Percentiles rank a stretch among this genome's conserved stretches.
Evolutionary conservation across 2,329 filamentous ascomycete genomes (phyloP).

Genomic region (Neopestalotiopsis clavispora): DNA sequence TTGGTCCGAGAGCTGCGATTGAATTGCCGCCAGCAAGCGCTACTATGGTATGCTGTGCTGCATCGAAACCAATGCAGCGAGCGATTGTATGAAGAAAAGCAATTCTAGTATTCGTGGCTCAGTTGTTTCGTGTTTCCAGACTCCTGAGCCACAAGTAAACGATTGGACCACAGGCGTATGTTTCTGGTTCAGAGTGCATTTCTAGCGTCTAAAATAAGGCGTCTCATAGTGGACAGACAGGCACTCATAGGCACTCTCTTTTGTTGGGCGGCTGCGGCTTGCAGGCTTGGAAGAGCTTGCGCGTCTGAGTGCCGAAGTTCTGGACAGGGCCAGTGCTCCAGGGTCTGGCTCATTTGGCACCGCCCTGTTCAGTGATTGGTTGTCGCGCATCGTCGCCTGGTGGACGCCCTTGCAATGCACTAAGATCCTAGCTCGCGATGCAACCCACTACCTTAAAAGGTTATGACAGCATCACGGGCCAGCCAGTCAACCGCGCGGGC

Average conservation of each 20-base stretch:
- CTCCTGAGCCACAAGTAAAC: background rate
- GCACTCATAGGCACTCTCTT: background rate
- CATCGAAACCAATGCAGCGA: too few relatives aligned
- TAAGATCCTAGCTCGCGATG: background rate
- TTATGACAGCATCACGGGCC: background rate
- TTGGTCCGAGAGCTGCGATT: too few relatives aligned
- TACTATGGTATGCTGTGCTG: too few relatives aligned
- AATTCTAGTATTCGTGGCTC: background rate
- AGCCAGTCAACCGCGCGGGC: background rate
- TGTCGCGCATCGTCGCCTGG: background rate
- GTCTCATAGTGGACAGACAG: background rate
- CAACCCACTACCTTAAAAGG: slow-evolving; percentile 2
- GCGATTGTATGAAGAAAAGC: background rate
- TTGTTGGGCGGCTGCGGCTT: background rate
- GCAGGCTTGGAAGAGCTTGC: too few relatives aligned
- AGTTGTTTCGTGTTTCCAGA: background rate
- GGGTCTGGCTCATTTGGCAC: background rate
- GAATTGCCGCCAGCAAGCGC: too few relatives aligned
- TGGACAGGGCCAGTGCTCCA: background rate
- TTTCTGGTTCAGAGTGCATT: background rate
- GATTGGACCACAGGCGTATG: background rate
- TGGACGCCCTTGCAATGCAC: background rate
- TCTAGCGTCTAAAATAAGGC: background rate
- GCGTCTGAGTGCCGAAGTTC: background rate
- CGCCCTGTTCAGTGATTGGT: background rate